Conservation (phyloP, 2,329 filamentous ascomycete genomes). For the Stagonosporopsis vannaccii region DNA sequence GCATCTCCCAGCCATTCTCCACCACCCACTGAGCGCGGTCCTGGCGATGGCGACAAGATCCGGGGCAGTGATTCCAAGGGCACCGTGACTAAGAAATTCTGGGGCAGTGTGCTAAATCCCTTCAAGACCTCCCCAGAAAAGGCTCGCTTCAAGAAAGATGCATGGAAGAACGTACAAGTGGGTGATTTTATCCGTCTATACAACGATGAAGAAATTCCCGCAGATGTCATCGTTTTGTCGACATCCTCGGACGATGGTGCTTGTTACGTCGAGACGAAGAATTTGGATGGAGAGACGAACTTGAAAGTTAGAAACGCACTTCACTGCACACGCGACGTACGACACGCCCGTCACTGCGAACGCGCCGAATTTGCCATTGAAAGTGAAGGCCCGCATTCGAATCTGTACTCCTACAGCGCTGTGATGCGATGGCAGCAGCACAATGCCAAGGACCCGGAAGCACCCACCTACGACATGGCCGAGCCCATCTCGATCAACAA, state of each 20-base stretch:
- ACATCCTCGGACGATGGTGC: slow-evolving; percentile 94
- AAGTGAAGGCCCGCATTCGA: slow-evolving; percentile 89
- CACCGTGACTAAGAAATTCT: slow-evolving; percentile 57
- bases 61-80: slow-evolving; percentile 33
- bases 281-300: slow-evolving; percentile 96
- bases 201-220: slow-evolving; percentile 93
- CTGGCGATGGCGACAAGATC: slow-evolving; percentile 37
- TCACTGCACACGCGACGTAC: slow-evolving; percentile 80
- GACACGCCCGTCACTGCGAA: slow-evolving; percentile 92
- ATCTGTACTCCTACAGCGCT: slow-evolving; percentile 93
- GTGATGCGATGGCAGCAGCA: slow-evolving; percentile 86
- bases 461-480: slow-evolving; percentile 76
- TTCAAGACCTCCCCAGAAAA: slow-evolving; percentile 69
- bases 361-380: slow-evolving; percentile 85
- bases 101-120: slow-evolving; percentile 77
- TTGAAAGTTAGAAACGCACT: slow-evolving; percentile 93
- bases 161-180: slow-evolving; percentile 94
- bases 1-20: slow-evolving; percentile 40
- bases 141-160: slow-evolving; percentile 88
- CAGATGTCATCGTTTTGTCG: slow-evolving; percentile 89
- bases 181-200: slow-evolving; percentile 97
- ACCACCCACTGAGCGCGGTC: slow-evolving; percentile 35
- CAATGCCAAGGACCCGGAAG: slow-evolving; percentile 68
- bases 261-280: slow-evolving; percentile 98
- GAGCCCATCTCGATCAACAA: slow-evolving; percentile 97